phyloP scores from a whole-genome alignment of 306 rosid species.

The Quercus variabilis region DNA sequence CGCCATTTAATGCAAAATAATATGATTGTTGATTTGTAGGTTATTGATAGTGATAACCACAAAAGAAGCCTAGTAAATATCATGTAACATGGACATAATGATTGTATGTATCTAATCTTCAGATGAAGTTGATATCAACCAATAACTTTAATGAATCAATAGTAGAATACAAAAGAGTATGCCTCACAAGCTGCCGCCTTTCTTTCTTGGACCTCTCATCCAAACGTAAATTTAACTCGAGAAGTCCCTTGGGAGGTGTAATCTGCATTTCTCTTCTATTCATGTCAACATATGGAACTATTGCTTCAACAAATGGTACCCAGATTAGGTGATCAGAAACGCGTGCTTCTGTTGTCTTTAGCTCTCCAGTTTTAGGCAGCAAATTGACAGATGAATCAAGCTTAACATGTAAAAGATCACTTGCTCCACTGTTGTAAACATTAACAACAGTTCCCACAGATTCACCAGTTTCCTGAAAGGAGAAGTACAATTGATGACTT shows the following conservation, averaged over 20 bases:
- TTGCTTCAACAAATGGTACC: slow-evolving; percentile 94
- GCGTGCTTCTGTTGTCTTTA: slow-evolving; percentile 45
- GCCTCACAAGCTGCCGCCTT: slow-evolving; percentile 94
- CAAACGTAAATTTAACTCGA: slow-evolving; percentile 71
- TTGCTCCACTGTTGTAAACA: slow-evolving; percentile 75
- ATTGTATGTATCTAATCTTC: neutral
- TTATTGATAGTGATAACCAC: neutral
- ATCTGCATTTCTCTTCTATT: slow-evolving; percentile 67
- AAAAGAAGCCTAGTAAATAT: neutral
- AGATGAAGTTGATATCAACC: neutral
- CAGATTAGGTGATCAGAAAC: slow-evolving; percentile 62
- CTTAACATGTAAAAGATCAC: slow-evolving; percentile 72
- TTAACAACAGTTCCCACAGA: slow-evolving; percentile 67
- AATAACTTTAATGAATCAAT: slow-evolving; percentile 14
- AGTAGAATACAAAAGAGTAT: slow-evolving; percentile 43
- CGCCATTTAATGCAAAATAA: neutral
- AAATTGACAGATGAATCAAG: slow-evolving; percentile 62
- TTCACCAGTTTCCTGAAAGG: slow-evolving; percentile 69
- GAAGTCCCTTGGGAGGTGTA: slow-evolving; percentile 93
- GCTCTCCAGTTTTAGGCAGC: slow-evolving; percentile 55
- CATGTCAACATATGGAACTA: slow-evolving; percentile 86
- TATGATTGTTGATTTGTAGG: neutral
- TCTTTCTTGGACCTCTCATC: slow-evolving; percentile 92
- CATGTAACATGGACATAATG: neutral
- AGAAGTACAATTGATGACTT: slow-evolving; percentile 28